Evolutionary conservation across 306 rosid genomes (phyloP), one percentile per base, ranked within the genome.

Genomic region (Ochetophila trinervis): DNA sequence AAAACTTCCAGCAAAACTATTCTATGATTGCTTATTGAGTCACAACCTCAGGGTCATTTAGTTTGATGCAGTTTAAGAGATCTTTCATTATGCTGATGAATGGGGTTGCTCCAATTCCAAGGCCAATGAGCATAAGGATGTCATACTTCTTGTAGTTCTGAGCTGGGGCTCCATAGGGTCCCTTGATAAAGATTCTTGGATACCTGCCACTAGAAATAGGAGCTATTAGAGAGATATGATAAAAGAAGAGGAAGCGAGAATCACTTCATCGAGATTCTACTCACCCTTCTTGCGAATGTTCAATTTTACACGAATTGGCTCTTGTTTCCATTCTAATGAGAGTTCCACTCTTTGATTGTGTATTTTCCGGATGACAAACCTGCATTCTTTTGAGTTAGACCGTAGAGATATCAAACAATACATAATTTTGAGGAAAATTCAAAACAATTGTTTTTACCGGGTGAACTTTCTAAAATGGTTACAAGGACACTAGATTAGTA

Each of bases 121-220:
- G 86, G 34, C 98, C 98, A 35, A 92, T 58, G 37, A 89, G 96
- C 75, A 89, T 71, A 63, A 92, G 91, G 64, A 85, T 88, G 76
- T 92, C 96, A 69, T 73, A 92, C 75, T 87, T 79, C 40, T 70
- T 80, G 73, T 87, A 92, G 57, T 70, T 77, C 66, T 92, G 98
- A 61, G 98, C 91, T 17, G 98, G 98, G 60, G 98, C 96, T 75
- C 98, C 96, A 54, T 80, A 92, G 14, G 98, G 95, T 68, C 98
- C 98, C 76, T 92, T 89, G 62, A 92, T 72, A 27, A 81, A 57
- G 63, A 89, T 92, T 83, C 66, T 85, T 30, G 96, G 98, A 70
- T 87, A 87, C 60, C 85, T 82, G 71, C 27, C 14, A 61, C 58
- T 48, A 57, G 48, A 79, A 35, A 52, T 27, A 66, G n/a, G 64